Evolutionary conservation across 495 filamentous ascomycete genomes (phyloP).

Genomic region (Aspergillus ostianus): DNA sequence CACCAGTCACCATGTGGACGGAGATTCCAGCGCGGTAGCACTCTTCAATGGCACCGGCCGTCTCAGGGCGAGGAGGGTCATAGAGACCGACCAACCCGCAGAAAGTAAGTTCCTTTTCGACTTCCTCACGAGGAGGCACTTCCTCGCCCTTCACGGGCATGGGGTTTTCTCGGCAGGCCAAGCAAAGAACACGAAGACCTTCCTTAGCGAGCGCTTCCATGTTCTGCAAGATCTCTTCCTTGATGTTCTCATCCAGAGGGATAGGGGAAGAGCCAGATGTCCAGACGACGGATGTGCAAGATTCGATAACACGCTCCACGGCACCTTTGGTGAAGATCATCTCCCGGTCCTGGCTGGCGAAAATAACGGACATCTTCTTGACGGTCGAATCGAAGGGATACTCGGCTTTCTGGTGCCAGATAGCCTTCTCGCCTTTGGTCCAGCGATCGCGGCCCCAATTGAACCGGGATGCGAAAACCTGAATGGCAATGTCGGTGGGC

Average conservation of each 20-base stretch:
- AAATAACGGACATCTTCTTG: slow-evolving; percentile 70
- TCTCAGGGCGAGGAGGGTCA: slow-evolving; percentile 64
- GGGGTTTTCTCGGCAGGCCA: slow-evolving; percentile 51
- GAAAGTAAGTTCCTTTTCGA: slow-evolving; percentile 60
- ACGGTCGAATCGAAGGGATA: slow-evolving; percentile 67
- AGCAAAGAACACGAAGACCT: slow-evolving; percentile 62
- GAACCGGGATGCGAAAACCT: slow-evolving; percentile 65
- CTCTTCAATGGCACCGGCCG: slow-evolving; percentile 51
- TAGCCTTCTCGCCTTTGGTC: slow-evolving; percentile 48
- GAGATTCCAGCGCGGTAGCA: slow-evolving; percentile 68
- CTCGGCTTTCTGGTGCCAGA: slow-evolving; percentile 58
- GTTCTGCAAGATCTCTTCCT: slow-evolving; percentile 56
- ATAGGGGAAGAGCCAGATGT: slow-evolving; percentile 34
- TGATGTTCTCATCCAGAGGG: slow-evolving; percentile 41
- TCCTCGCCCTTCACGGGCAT: slow-evolving; percentile 31
- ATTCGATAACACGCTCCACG: slow-evolving; percentile 73
- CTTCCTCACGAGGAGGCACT: slow-evolving; percentile 50
- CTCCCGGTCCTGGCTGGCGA: slow-evolving; percentile 38
- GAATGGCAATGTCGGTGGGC: slow-evolving; percentile 69
- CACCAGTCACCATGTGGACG: slow-evolving; percentile 76
- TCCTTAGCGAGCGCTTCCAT: slow-evolving; percentile 63
- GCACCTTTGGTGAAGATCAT: slow-evolving; percentile 75
- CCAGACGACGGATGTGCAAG: slow-evolving; percentile 56
- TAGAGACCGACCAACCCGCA: slow-evolving; percentile 70
- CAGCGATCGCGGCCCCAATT: slow-evolving; percentile 54